Conservation (phyloP, 305 asterid genomes). For the Solanum hybrid region DNA sequence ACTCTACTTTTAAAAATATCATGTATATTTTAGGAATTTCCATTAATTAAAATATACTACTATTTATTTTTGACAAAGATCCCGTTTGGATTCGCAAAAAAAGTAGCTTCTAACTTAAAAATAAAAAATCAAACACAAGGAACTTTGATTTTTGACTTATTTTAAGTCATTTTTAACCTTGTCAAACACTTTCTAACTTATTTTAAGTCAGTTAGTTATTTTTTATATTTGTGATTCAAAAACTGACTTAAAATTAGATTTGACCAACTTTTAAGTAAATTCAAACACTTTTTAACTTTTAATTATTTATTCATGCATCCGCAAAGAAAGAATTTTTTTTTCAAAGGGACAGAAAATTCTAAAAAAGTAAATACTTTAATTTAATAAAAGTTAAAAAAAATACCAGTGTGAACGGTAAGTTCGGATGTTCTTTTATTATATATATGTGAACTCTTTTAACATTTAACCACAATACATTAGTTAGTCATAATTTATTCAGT, state of each 20-base stretch:
- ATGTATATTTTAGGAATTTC: background rate
- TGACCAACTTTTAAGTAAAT: background rate
- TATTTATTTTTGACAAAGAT: background rate
- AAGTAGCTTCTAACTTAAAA: too few species aligned
- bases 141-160: too few species aligned
- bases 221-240: too few species aligned
- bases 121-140: too few species aligned
- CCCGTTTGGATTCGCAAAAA: background rate
- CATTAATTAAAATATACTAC: background rate
- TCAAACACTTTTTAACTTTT: background rate
- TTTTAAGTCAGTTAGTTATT: too few species aligned
- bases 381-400: background rate
- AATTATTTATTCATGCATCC: background rate
- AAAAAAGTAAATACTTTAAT: background rate
- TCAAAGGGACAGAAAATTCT: background rate
- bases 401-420: background rate
- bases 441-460: background rate
- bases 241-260: too few species aligned
- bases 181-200: too few species aligned
- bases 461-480: background rate
- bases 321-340: background rate
- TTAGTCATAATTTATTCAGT: background rate
- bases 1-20: background rate
- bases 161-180: too few species aligned
- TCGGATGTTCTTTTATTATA: background rate